Conservation (phyloP, 2,329 filamentous ascomycete species). For the Immersiporthe knoxdaviesiana region DNA sequence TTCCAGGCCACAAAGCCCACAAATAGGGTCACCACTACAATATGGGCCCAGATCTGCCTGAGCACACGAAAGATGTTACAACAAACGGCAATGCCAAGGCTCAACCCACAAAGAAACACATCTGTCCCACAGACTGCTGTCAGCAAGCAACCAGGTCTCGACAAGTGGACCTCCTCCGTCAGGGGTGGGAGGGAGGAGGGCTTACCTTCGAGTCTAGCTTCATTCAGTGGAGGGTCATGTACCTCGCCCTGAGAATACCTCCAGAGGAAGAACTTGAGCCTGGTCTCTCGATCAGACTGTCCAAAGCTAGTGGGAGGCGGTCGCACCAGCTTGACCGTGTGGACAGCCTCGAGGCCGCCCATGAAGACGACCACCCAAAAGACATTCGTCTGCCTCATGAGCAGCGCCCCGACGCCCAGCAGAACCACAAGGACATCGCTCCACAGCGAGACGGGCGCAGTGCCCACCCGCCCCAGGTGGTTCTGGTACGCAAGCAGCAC, state of each 20-base stretch:
- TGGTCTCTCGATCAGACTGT: conserved; percentile 38
- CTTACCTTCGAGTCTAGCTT: conserved; percentile 56
- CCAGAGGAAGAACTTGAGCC: conserved; percentile 44
- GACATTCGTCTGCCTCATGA: conserved; percentile 92
- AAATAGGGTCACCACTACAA: conserved; percentile 70
- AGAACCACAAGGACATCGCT: conserved; percentile 52
- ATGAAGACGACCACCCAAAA: conserved; percentile 90
- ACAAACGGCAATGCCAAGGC: conserved; percentile 62
- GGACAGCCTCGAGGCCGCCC: conserved; percentile 62
- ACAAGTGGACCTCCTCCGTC: no score
- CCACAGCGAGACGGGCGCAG: conserved; percentile 35
- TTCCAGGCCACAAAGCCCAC: conserved; percentile 81
- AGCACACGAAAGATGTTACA: conserved; percentile 52
- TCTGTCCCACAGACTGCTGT: conserved; percentile 45
- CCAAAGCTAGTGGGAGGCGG: conserved; percentile 36
- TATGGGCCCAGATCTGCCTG: conserved; percentile 58
- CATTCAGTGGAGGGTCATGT: conserved; percentile 56
- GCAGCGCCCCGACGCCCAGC: conserved; percentile 67
- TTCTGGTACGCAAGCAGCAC: conserved; percentile 72
- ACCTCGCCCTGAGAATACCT: conserved; percentile 55
- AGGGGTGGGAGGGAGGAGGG: conserved; percentile 12
- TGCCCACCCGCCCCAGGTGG: conserved; percentile 51
- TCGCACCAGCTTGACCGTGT: conserved; percentile 51
- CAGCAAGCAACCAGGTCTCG: conserved; percentile 47
- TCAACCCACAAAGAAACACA: conserved; percentile 60